Evolutionary conservation across 78 protist genomes (phyloP), one percentile per base, ranked within the genome.

Genomic region (Isochrysis galbana): DNA sequence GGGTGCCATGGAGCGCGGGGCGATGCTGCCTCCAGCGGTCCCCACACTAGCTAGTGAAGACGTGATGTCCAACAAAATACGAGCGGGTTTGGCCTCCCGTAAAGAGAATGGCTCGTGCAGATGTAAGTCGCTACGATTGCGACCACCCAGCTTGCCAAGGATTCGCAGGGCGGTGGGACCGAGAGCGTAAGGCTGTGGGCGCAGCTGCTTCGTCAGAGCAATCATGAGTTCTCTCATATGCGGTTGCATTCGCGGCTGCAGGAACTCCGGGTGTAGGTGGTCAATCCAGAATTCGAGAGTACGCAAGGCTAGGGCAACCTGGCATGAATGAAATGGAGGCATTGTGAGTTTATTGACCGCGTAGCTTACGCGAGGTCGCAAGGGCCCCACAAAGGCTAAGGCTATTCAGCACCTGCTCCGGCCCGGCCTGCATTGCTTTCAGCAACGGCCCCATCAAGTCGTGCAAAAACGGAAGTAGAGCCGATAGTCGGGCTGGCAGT

Each of bases 81-180:
- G n/a, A n/a, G n/a, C n/a, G n/a, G n/a, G n/a, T n/a, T n/a, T n/a
- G n/a, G n/a, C n/a, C n/a, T n/a, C n/a, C n/a, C n/a, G n/a, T n/a
- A n/a, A n/a, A n/a, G n/a, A n/a, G 77, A 87, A 26, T 41, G 80
- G 93, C 48, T 91, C 91, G n/a, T 34, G 87, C 47, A 1, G 1
- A 29, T 77, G 84, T 21, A 94, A 61, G 36, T 84, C 69, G 14
- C 91, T 92, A 17, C 99, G 93, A 42, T 96, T 96, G 61, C 97
- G 96, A 0, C 98, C 99, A 5, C 98, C 98, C n/a, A 98, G 94
- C 90, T 98, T 98, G 54, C 98, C 99, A 7, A 98, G 91, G 0
- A 98, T 96, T 38, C 98, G 94, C 23, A 98, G 48, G 17, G 98
- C 97, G 22, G 87, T 77, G 19, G 89, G 88, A 5, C 97, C 97